Percentiles rank a stretch among this genome's conserved stretches.
Evolutionary conservation across 345 rosid species (phyloP).

Genomic region (Lagerstroemia speciosa): DNA sequence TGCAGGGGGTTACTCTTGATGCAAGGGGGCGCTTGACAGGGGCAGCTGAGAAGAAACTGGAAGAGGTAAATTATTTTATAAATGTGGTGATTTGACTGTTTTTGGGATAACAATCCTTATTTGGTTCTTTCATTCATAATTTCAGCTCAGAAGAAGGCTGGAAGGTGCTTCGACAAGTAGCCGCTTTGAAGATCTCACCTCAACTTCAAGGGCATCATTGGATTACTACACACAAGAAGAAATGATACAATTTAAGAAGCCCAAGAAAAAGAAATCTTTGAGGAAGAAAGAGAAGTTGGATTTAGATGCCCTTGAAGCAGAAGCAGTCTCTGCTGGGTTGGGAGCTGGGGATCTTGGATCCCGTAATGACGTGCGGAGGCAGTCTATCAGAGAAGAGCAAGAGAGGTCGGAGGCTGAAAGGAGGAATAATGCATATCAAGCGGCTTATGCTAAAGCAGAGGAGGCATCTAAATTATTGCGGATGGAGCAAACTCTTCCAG

Average conservation of each 20-base stretch:
- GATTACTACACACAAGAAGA: constrained; percentile 88
- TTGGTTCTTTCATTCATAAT: constrained; percentile 5
- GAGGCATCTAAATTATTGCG: constrained; percentile 78
- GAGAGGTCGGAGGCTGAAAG: constrained; percentile 69
- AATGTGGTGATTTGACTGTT: not conserved
- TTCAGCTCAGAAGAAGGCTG: constrained; percentile 75
- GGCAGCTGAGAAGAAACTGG: constrained; percentile 93
- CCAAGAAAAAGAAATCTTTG: constrained; percentile 82
- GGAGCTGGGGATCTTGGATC: constrained; percentile 91
- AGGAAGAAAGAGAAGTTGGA: constrained; percentile 86
- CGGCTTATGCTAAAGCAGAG: constrained; percentile 77
- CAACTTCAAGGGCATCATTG: constrained; percentile 52
- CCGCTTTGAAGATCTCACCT: constrained; percentile 59
- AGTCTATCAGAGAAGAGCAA: constrained; percentile 67
- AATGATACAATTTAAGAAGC: constrained; percentile 77
- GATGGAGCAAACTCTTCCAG: constrained; percentile 44
- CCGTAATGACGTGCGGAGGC: constrained; percentile 73
- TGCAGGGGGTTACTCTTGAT: constrained; percentile 77
- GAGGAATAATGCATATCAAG: constrained; percentile 63
- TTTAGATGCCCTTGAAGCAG: constrained; percentile 82
- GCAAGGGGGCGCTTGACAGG: constrained; percentile 70
- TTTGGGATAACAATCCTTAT: not conserved
- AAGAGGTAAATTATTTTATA: constrained; percentile 46
- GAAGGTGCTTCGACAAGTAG: constrained; percentile 45
- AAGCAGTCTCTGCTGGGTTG: constrained; percentile 74